Conservation (phyloP, 2,329 filamentous ascomycete species). For the Fusarium falciforme region DNA sequence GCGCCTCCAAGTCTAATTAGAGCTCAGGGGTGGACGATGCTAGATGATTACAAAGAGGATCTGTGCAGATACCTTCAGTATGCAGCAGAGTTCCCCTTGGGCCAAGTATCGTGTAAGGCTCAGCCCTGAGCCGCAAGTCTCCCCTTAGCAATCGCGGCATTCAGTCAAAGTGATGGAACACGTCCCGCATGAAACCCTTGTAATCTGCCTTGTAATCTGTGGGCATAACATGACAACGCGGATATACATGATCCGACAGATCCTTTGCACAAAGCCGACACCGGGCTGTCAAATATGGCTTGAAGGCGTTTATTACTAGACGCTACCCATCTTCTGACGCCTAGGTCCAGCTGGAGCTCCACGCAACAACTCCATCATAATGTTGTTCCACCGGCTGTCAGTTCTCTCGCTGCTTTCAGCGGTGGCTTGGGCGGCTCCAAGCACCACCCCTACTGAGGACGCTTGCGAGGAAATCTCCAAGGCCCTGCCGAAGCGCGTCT, state of each 20-base stretch:
- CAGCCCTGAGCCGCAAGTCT: not conserved
- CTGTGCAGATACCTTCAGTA: not conserved
- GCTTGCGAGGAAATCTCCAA: constrained; percentile 21
- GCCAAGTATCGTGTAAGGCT: not conserved
- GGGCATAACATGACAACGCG: not conserved
- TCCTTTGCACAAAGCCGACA: not conserved
- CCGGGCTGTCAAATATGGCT: not conserved
- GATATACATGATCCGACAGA: not conserved
- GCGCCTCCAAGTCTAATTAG: not conserved
- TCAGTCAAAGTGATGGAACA: not conserved
- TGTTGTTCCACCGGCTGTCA: not conserved
- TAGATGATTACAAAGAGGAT: not conserved
- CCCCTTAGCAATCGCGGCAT: not conserved
- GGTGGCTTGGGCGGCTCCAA: not conserved
- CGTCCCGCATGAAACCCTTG: not conserved
- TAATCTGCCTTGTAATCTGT: not conserved
- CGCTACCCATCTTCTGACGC: not conserved
- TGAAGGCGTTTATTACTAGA: not conserved
- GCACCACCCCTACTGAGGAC: not conserved
- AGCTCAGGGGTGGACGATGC: not conserved
- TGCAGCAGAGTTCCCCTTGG: not conserved
- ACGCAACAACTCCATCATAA: not conserved
- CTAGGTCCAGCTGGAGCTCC: not conserved
- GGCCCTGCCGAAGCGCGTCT: not conserved
- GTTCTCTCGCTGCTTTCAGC: not conserved